phyloP scores from a whole-genome alignment of 148 eudicot species.

The Rheum nobile region DNA sequence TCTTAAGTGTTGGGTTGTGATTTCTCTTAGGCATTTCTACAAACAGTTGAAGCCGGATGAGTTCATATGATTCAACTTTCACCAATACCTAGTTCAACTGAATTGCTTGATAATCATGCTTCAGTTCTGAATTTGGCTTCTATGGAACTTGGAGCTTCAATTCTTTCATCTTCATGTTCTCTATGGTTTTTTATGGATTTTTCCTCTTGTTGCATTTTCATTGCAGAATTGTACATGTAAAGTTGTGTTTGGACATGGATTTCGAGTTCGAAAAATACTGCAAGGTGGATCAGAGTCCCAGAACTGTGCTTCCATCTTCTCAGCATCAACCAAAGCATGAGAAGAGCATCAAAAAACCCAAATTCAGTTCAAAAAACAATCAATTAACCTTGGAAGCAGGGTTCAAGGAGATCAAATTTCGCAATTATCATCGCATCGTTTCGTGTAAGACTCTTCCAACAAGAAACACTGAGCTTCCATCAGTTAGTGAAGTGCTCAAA shows the following conservation, averaged over 20 bases:
- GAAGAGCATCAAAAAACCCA: conserved; percentile 28
- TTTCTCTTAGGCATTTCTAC: neutral
- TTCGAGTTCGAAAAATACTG: conserved; percentile 86
- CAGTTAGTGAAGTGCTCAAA: conserved; percentile 33
- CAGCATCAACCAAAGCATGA: conserved; percentile 27
- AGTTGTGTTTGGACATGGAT: conserved; percentile 54
- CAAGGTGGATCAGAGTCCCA: conserved; percentile 66
- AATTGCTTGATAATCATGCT: neutral
- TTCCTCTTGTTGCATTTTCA: no score
- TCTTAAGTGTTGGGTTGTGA: neutral
- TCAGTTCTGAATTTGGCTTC: neutral
- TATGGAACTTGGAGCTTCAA: no score
- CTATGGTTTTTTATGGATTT: no score
- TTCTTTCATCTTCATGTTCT: neutral
- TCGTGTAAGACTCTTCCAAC: conserved; percentile 53
- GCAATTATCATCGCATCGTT: conserved; percentile 49
- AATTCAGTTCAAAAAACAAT: conserved; percentile 22
- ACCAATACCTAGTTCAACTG: neutral
- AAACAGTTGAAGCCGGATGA: neutral
- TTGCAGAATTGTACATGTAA: conserved; percentile 29
- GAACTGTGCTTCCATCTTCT: conserved; percentile 57
- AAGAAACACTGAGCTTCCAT: conserved; percentile 16
- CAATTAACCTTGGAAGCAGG: conserved; percentile 21
- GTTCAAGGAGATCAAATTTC: conserved; percentile 45
- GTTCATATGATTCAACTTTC: neutral